phyloP scores from a whole-genome alignment of 805 yeast species.

The Scheffersomyces spartinae region DNA sequence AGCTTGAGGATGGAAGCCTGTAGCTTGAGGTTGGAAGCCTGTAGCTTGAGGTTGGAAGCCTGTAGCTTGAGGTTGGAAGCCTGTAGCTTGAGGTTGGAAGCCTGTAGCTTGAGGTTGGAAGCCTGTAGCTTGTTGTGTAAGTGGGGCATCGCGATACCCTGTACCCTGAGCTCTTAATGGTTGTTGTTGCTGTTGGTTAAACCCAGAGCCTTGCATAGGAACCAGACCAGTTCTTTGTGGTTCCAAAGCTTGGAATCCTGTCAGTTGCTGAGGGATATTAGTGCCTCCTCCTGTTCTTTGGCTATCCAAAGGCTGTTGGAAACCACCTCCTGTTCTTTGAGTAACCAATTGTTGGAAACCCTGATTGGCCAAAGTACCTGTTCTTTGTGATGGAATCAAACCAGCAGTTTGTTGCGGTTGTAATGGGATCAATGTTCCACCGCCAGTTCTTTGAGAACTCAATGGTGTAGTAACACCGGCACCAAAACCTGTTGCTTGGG shows the following conservation, averaged over 20 bases:
- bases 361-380: no score
- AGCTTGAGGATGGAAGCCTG: conserved; percentile 28
- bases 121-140: conserved; percentile 7
- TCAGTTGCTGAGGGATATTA: no score
- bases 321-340: conserved; percentile 5
- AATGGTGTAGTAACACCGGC: conserved; percentile 14
- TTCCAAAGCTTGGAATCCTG: no score
- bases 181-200: no score
- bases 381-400: conserved; percentile 34
- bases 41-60: conserved; percentile 19
- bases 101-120: conserved; percentile 6
- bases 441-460: conserved; percentile 33
- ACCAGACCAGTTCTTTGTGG: conserved; percentile 9
- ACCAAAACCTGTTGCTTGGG: conserved; percentile 3
- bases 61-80: conserved; percentile 10
- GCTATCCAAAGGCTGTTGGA: conserved; percentile 4
- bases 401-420: conserved; percentile 64
- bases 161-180: conserved; percentile 4
- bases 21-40: conserved; percentile 15
- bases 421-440: conserved; percentile 32
- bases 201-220: conserved; percentile 6
- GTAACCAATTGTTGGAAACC: conserved; percentile 11
- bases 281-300: conserved; percentile 3
- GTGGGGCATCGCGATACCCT: conserved; percentile 10
- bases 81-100: conserved; percentile 30